Conservation (phyloP, 495 filamentous ascomycete species). For the Oidiodendron maius region DNA sequence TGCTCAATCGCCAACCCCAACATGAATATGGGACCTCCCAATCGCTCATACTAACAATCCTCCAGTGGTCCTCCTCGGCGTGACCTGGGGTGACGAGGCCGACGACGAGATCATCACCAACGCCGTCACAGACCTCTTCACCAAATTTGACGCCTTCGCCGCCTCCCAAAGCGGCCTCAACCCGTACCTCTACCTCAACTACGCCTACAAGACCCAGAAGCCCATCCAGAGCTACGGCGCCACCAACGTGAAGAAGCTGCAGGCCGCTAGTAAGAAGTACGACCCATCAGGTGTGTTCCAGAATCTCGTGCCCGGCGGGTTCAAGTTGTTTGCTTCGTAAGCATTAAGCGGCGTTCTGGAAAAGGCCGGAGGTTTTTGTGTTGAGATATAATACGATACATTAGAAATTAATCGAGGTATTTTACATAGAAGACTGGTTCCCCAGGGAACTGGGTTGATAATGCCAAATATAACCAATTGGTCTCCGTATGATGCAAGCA, state of each 20-base stretch:
- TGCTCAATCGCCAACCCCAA: neutral
- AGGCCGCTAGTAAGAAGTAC: conserved; percentile 30
- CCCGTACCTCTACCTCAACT: conserved; percentile 29
- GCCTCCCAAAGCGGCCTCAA: neutral
- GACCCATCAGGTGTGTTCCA: conserved; percentile 35
- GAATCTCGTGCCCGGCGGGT: conserved; percentile 27
- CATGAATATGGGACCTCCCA: neutral
- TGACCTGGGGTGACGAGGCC: neutral
- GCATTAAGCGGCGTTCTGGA: neutral
- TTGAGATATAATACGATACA: no score
- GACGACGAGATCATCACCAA: neutral
- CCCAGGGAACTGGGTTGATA: no score
- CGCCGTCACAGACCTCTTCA: neutral
- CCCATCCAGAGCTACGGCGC: conserved; percentile 35
- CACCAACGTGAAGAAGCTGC: conserved; percentile 26
- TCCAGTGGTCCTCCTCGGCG: neutral
- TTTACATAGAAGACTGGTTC: no score
- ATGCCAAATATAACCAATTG: no score
- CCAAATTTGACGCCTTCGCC: neutral
- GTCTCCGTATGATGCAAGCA: no score
- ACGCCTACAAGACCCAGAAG: conserved; percentile 32
- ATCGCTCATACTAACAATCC: neutral
- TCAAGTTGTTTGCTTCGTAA: neutral
- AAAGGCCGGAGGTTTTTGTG: no score
- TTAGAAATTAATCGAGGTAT: no score